These are phyloP conservation scores for Trichoderma reesei DNA, from an alignment of 495 filamentous ascomycete genomes.

Conservation along the genomic window DNA sequence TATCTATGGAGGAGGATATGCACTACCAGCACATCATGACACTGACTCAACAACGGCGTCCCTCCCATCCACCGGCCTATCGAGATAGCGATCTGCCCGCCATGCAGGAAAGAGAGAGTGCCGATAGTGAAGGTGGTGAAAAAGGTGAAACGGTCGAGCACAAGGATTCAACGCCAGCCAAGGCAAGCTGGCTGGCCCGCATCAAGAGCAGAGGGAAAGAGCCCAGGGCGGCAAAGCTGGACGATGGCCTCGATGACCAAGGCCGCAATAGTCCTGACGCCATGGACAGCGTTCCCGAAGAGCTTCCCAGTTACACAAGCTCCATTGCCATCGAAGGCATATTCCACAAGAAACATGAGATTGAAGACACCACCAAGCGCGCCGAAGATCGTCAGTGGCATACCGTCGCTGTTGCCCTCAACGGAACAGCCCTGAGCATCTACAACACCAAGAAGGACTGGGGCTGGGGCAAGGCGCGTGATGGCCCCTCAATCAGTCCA, in stretches of 20 bases:
- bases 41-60: not conserved
- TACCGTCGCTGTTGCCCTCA: constrained; percentile 46
- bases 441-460: constrained; percentile 40
- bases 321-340: constrained; percentile 42
- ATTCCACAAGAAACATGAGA: constrained; percentile 48
- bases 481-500: constrained; percentile 24
- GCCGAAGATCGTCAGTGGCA: constrained; percentile 45
- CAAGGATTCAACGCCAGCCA: not conserved
- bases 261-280: not conserved
- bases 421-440: constrained; percentile 51
- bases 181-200: constrained; percentile 4
- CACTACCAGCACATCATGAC: constrained; percentile 12
- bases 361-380: constrained; percentile 44
- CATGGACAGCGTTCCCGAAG: constrained; percentile 18
- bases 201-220: not conserved
- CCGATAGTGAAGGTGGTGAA: not conserved
- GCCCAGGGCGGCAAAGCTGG: not conserved
- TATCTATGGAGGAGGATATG: constrained; percentile 19
- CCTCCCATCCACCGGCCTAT: constrained; percentile 11
- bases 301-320: constrained; percentile 46
- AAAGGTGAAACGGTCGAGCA: not conserved
- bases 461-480: constrained; percentile 26
- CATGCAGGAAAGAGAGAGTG: not conserved
- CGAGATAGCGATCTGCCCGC: not conserved
- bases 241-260: not conserved